Base-by-base conservation (phyloP, 768 basidiomycete species). In the Termitomyces sp. region DNA sequence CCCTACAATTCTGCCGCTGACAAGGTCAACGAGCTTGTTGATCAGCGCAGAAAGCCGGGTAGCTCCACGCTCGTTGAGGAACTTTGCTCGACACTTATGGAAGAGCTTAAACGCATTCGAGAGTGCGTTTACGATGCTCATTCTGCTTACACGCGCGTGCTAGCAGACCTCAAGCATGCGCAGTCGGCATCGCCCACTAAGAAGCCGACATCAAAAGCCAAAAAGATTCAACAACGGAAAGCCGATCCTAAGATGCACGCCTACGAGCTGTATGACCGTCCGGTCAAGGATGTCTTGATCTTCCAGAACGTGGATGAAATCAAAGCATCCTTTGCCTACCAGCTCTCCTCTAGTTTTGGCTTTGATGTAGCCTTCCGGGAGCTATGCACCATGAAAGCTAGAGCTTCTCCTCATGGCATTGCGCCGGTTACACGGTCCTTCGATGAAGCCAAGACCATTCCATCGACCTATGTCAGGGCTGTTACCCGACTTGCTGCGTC, bases 321-420 rank as follows among this genome's bases (percentile, higher is more conserved):
- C 24, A 85, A 83, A 64, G 85, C 86, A 0, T 87, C 87, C 0
- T 83, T 75, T 42, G 86, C 88, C 0, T 82, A 81, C 55, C 36
- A 5, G 0, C 54, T 63, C n/a, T 61, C 61, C 1, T 33, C 61
- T 8, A 56, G 9, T 0, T 86, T 88, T 55, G 85, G 71, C 0
- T 86, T 86, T 64, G 61, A 63, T 0, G 77, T 88, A 34, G 86
- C 87, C 0, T 87, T 83, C 61, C 64, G 61, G 16, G 73, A 75
- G 1, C 63, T 88, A 1, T 85, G 84, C 61, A 52, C 46, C 5
- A 81, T 89, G 72, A 88, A 89, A 67, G 84, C 84, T 0, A 65
- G 66, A 4, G 72, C 77, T 7, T 62, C 68, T 24, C 61, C 74
- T 5, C 66, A 67, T 13, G 77, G 77, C 1, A 64, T 71, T 39